Conservation (phyloP, 345 rosid species). For the Odontarrhena argentea region DNA sequence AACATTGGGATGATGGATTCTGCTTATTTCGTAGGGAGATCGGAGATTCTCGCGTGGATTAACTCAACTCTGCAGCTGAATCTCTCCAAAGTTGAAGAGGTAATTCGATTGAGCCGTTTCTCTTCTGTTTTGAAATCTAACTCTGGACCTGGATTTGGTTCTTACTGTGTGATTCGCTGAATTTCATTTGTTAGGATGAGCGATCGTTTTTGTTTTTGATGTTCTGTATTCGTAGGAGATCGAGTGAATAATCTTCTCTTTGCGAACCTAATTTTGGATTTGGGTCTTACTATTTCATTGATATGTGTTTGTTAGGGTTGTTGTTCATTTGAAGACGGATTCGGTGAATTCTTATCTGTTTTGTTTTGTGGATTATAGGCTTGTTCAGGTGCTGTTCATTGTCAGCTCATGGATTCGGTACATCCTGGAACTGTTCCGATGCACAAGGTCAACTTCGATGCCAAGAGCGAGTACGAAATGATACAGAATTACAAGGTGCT, state of each 20-base stretch:
- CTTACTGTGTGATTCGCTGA: neutral
- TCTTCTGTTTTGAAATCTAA: neutral
- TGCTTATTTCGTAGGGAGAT: conserved; percentile 94
- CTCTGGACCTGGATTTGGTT: conserved; percentile 1
- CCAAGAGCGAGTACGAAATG: conserved; percentile 97
- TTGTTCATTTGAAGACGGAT: conserved; percentile 4
- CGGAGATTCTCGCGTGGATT: conserved; percentile 96
- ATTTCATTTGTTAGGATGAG: neutral
- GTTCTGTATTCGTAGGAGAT: neutral
- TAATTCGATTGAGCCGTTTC: conserved; percentile 16
- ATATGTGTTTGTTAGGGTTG: neutral
- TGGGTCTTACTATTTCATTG: too few species aligned
- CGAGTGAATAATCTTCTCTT: too few species aligned
- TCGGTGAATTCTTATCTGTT: neutral
- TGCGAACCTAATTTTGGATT: too few species aligned
- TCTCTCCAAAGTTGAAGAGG: conserved; percentile 99
- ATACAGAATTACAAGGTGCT: conserved; percentile 95
- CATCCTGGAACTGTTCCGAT: conserved; percentile 94
- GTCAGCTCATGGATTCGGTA: conserved; percentile 87
- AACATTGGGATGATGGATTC: conserved; percentile 93
- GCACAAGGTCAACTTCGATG: conserved; percentile 98
- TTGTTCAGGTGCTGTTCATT: conserved; percentile 88
- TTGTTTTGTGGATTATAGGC: conserved; percentile 50
- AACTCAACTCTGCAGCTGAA: conserved; percentile 85
- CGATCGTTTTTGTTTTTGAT: neutral